Base-by-base conservation (phyloP, 257 asterid species). In the Cinchona pubescens region DNA sequence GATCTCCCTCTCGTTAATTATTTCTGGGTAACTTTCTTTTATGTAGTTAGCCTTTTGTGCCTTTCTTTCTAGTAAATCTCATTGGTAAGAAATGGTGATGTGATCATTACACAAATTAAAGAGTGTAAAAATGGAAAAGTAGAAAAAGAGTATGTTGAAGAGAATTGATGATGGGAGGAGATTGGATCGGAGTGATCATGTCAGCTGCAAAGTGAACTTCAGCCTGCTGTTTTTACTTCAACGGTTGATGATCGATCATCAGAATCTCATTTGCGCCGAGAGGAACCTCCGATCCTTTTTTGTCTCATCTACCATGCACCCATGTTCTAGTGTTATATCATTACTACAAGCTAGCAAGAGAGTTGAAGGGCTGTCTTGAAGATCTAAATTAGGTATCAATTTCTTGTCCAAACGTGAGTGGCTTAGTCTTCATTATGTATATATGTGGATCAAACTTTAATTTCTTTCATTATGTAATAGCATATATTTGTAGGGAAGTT, bases 261-360 rank as follows among this genome's bases (percentile, higher is more conserved):
- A 77, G 79, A 55, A 32, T 69, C 15, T 13, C 49, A 25, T 80
- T 86, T 90, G 96, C 93, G 82, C 90, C 76, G 92, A 86, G 94
- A 90, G 91, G 96, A 90, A 85, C 92, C 91, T 90, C 90, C 82
- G 94, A 90, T 86, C 94, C 90, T 82, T 82, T n/a, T 77, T 85
- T 77, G 61, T 75, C 83, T 79, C 81, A 9, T 59, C 79, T 49
- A 46, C n/a, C n/a, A n/a, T n/a, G n/a, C n/a, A n/a, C 83, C 37
- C 74, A 49, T 58, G 43, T 69, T 62, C 38, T 21, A 67, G 40
- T 12, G 3, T 3, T 58, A n/a, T 1, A 13, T 42, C 56, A n/a
- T 49, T 51, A 49, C 42, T 34, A 69, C 18, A 3, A 16, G 25
- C 73, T 4, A 69, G 45, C 43, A 68, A 38, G 35, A 38, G 35